These are phyloP conservation scores for Alternaria novae-zelandiae DNA, from an alignment of 2,329 filamentous ascomycete species.

Conservation along the genomic window DNA sequence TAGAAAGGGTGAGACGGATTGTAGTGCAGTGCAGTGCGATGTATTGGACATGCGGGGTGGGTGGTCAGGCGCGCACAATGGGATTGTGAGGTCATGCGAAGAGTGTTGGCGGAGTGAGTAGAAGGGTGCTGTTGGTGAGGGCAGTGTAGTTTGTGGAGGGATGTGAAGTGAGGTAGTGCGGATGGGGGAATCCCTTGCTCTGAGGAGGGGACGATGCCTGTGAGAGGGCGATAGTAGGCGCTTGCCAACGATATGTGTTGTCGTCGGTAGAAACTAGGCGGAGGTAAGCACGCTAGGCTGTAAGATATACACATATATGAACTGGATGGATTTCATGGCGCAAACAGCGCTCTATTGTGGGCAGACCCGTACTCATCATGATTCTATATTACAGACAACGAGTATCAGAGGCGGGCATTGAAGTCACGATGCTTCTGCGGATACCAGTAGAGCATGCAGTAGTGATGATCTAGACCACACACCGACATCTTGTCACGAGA, in stretches of 20 bases:
- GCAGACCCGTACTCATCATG: too few relatives aligned
- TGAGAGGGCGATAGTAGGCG: neutral
- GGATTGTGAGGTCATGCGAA: neutral
- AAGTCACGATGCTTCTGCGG: neutral
- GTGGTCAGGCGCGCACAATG: neutral
- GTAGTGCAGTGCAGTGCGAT: neutral
- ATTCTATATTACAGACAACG: neutral
- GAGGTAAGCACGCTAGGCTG: neutral
- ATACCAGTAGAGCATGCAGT: neutral
- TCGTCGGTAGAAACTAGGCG: neutral
- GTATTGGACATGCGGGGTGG: neutral
- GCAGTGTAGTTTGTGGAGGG: neutral
- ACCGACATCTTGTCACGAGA: neutral
- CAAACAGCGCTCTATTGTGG: neutral
- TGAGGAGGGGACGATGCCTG: neutral
- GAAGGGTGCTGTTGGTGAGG: neutral
- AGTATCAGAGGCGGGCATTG: neutral
- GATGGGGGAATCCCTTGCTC: neutral
- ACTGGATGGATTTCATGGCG: neutral
- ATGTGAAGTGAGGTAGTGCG: neutral
- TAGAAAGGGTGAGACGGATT: neutral
- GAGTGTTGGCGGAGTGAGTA: neutral
- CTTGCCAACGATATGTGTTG: neutral
- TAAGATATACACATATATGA: neutral
- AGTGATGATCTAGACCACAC: neutral